Evolutionary conservation across 345 rosid genomes (phyloP).

Genomic region (Gossypium longicalyx): DNA sequence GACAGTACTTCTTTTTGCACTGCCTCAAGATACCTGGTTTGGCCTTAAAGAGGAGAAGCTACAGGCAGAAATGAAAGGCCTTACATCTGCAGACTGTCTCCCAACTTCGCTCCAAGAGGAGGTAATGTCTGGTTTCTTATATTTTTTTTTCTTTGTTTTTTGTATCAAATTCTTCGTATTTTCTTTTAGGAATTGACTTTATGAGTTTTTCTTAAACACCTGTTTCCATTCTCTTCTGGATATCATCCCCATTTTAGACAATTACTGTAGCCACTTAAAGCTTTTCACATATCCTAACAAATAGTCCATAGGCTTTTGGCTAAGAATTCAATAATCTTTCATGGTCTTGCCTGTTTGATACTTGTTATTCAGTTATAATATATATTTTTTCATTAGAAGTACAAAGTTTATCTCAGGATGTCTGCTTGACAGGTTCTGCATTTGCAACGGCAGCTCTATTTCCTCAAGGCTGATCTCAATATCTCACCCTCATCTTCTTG

Average conservation of each 20-base stretch:
- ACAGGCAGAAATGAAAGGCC: conserved; percentile 5
- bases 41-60: conserved; percentile 25
- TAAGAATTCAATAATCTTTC: background rate
- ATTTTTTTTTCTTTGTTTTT: background rate
- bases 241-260: background rate
- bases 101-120: conserved; percentile 23
- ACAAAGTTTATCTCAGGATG: background rate
- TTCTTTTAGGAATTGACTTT: conserved; percentile 2
- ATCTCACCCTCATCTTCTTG: background rate
- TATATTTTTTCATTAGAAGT: background rate
- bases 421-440: conserved; percentile 24
- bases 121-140: conserved; percentile 14
- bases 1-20: conserved; percentile 25
- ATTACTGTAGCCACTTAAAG: background rate
- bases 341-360: background rate
- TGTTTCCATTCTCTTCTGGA: background rate
- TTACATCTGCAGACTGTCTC: conserved; percentile 15
- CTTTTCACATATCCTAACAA: background rate
- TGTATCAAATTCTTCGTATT: background rate
- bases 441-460: conserved; percentile 19
- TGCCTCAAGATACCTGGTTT: conserved; percentile 29
- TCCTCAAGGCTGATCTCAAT: conserved; percentile 20
- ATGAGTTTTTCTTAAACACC: background rate
- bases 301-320: background rate
- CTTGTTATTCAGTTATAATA: background rate